Conservation (phyloP, 441 rosid species). For the Gossypium davidsonii region DNA sequence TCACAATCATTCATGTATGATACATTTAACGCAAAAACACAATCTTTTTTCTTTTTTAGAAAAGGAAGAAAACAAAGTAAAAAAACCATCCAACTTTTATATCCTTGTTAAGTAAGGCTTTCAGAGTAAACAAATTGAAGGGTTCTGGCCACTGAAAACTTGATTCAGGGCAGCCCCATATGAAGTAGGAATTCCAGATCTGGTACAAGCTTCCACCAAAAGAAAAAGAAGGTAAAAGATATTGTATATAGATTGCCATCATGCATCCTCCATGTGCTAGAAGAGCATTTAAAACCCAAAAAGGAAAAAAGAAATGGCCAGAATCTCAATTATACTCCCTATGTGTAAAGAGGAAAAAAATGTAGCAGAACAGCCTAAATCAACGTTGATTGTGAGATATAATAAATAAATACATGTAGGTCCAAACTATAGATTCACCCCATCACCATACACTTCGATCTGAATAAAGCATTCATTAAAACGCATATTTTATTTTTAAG, state of each 20-base stretch:
- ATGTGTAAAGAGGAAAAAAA: not conserved
- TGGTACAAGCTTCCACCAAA: not conserved
- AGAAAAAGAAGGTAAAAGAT: not conserved
- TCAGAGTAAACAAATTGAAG: not conserved
- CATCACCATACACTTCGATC: not conserved
- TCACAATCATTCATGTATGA: not conserved
- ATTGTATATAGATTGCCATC: not conserved
- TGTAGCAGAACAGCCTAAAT: not conserved
- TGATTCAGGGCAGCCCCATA: not conserved
- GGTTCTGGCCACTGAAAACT: not conserved
- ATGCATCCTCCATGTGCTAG: not conserved
- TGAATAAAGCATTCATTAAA: constrained; percentile 4
- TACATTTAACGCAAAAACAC: not conserved
- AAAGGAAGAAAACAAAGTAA: not conserved
- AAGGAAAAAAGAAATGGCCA: not conserved
- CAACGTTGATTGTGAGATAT: not conserved
- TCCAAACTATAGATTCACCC: constrained; percentile 4
- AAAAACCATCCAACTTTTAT: not conserved
- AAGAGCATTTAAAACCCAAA: not conserved
- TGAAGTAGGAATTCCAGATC: not conserved
- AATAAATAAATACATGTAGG: not conserved
- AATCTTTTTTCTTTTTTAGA: not conserved
- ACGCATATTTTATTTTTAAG: not conserved
- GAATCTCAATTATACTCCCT: not conserved
- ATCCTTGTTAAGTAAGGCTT: not conserved